Evolutionary conservation across 73 alveolate species (phyloP), one percentile per base, ranked within the genome.

Genomic region (Paramecium sexaurelia): DNA sequence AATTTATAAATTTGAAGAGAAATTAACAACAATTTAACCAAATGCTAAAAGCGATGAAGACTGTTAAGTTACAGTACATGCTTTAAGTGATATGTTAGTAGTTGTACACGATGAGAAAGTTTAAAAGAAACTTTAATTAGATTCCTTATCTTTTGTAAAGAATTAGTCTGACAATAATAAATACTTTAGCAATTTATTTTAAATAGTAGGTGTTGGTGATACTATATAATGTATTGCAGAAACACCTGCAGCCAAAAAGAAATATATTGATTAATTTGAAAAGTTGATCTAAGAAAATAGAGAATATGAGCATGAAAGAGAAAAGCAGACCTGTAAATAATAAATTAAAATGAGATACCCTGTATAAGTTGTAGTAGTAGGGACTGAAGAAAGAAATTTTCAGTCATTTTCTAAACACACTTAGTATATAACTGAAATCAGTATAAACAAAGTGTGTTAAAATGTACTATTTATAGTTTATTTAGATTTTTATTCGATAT

Each of bases 211-310:
- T 3, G 86, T 71, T 0, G 86, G 56, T 71, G 86, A 71, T 36
- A 71, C 86, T 15, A 71, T 71, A 9, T 36, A 71, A 71, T 71
- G 86, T 37, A 71, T 71, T 3, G 86, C 86, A 33, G 86, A 71
- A 71, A 35, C 86, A 1, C 57, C 57, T 5, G 56, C 26, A 13
- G 56, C 57, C 9, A 71, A 71, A 17, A 71, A 71, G 36, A 71
- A 71, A 71, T 71, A 32, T n/a, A 71, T 71, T 35, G 55, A 71
- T 17, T 71, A 35, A 11, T 71, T 35, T 71, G 86, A 71, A 71
- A 32, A 71, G 15, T 37, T 29, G 8, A 71, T 71, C 1, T 22
- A 71, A 35, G 43, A 33, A 15, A 19, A 37, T 22, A 71, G 86
- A 71, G 55, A 71, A 71, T 19, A 32, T 27, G 86, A 33, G 17